phyloP scores from a whole-genome alignment of 2,329 filamentous ascomycete genomes.

The Botryotinia convoluta region DNA sequence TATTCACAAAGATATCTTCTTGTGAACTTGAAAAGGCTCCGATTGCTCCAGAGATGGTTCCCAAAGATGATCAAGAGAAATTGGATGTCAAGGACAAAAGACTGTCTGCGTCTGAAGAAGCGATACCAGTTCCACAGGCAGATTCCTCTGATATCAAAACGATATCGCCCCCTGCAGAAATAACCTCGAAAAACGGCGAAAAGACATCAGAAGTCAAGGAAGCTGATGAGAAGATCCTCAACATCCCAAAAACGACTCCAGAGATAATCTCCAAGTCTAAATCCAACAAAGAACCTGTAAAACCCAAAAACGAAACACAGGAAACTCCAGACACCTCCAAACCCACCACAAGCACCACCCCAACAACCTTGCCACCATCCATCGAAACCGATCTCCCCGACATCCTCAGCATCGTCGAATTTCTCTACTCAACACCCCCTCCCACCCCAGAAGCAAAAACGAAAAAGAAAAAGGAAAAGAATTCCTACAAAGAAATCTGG shows the following conservation, averaged over 20 bases:
- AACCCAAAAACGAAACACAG: rapidly evolving
- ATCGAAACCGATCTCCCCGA: neutral
- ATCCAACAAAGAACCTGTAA: rapidly evolving
- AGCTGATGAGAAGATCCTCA: rapidly evolving
- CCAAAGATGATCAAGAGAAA: rapidly evolving
- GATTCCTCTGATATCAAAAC: neutral
- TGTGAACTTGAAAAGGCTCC: neutral
- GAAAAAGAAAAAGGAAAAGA: neutral
- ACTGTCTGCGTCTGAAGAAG: neutral
- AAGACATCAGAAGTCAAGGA: rapidly evolving
- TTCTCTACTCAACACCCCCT: neutral
- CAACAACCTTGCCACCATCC: too few species aligned
- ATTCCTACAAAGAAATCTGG: neutral
- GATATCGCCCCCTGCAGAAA: neutral
- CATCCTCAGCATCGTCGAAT: neutral
- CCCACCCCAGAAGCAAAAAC: too few species aligned
- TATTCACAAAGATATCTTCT: neutral
- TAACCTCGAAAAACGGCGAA: rapidly evolving
- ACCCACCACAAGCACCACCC: neutral
- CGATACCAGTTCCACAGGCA: rapidly evolving
- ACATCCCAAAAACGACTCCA: neutral
- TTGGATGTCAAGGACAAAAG: neutral
- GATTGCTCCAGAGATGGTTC: neutral
- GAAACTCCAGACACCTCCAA: rapidly evolving
- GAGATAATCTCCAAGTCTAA: neutral